A percentile compares a stretch with the other conserved stretches of the same genome.
Evolutionary conservation across 164 flowering plant genomes (phyloP).

Genomic region (Protea cynaroides): DNA sequence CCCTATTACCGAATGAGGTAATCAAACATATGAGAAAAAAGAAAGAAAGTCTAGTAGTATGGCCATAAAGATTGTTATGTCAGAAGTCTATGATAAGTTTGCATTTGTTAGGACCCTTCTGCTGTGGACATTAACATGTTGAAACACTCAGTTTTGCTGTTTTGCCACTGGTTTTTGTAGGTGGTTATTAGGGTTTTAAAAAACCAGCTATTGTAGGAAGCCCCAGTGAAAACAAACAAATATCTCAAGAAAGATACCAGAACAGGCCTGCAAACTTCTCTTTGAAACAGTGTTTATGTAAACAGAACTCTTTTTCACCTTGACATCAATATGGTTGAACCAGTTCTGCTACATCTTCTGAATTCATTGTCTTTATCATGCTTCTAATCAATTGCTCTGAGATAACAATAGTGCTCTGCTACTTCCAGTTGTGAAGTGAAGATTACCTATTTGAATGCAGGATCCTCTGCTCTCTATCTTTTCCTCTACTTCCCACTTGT

Average conservation of each 20-base stretch:
- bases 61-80: too few species aligned
- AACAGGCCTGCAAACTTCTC: constrained; percentile 53
- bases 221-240: constrained; percentile 57
- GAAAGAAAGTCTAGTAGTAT: too few species aligned
- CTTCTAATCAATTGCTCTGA: constrained; percentile 81
- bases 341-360: constrained; percentile 94
- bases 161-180: constrained; percentile 36
- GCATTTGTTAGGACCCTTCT: too few species aligned
- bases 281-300: constrained; percentile 58
- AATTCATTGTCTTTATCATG: constrained; percentile 74
- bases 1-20: too few species aligned
- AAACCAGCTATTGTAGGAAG: constrained; percentile 37
- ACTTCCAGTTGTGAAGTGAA: constrained; percentile 88
- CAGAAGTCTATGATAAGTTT: too few species aligned
- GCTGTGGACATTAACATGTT: too few species aligned
- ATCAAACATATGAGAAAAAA: too few species aligned
- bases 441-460: constrained; percentile 84
- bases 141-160: too few species aligned
- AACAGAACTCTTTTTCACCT: constrained; percentile 58
- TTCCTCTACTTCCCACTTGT: constrained; percentile 84
- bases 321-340: constrained; percentile 69
- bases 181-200: constrained; percentile 38
- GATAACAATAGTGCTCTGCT: constrained; percentile 80
- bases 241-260: constrained; percentile 54
- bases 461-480: constrained; percentile 81